Evolutionary conservation across 192 early-diverging fungal genomes (phyloP).

Genomic region (Obelidium mucronatum): DNA sequence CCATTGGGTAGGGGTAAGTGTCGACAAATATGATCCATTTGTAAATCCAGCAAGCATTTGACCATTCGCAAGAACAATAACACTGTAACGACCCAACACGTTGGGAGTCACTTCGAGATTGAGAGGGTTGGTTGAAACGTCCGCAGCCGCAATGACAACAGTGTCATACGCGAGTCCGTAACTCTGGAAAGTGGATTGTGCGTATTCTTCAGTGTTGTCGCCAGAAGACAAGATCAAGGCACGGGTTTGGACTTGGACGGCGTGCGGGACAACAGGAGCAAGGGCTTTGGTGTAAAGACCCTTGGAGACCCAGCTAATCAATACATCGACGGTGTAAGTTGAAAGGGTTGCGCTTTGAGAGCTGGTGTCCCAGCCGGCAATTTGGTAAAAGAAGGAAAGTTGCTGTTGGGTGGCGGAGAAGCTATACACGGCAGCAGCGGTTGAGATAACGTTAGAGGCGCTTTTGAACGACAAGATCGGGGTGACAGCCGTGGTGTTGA

Average conservation of each 20-base stretch:
- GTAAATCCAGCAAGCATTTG: slow-evolving; percentile 7
- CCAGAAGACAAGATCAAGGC: slow-evolving; percentile 5
- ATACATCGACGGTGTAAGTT: too few relatives aligned
- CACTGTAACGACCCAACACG: neutral
- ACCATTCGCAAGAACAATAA: slow-evolving; percentile 16
- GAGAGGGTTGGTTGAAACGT: neutral
- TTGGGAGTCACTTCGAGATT: slow-evolving; percentile 14
- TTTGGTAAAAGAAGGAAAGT: neutral
- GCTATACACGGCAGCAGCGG: too few relatives aligned
- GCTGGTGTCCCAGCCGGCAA: neutral
- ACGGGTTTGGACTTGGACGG: neutral
- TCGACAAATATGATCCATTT: slow-evolving; percentile 29
- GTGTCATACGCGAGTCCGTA: slow-evolving; percentile 13
- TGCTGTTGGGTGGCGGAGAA: neutral
- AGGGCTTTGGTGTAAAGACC: too few relatives aligned
- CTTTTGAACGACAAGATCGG: too few relatives aligned
- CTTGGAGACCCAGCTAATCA: too few relatives aligned
- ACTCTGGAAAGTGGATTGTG: neutral
- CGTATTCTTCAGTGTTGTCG: neutral
- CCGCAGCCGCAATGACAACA: neutral
- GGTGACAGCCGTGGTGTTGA: too few relatives aligned
- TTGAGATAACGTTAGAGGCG: too few relatives aligned
- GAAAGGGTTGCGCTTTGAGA: too few relatives aligned
- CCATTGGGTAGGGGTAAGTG: neutral
- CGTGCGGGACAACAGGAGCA: neutral